Evolutionary conservation across 345 rosid genomes (phyloP), one percentile per base, ranked within the genome.

Genomic region (Limnanthes douglasii): DNA sequence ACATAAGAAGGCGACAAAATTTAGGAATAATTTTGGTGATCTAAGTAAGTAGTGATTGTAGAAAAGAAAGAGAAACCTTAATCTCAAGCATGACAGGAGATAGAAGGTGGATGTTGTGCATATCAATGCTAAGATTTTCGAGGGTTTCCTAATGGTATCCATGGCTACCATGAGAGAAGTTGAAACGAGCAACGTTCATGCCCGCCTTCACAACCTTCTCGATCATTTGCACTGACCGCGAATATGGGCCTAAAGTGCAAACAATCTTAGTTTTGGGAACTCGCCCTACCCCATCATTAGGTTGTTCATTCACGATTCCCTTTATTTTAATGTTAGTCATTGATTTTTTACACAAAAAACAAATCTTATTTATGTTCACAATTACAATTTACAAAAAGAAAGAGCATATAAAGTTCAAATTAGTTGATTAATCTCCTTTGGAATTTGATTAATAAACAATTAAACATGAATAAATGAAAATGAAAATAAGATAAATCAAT

Each of bases 101-200:
- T 24, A 73, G 72, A 46, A 65, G 68, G 61, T 75, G 77, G 3
- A 77, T 68, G 39, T 63, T 78, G 0, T 62, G 74, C 90, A 73
- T 73, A 11, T 83, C 80, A 12, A 21, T 38, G 42, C 62, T 68
- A 65, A 86, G 97, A 39, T 78, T 82, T 51, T 82, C 25, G 56
- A 86, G 61, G 38, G 90, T 78, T 56, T 63, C 97, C 56, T 73
- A 85, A 55, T 86, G 97, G 22, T 86, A 86, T 33, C 75, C 90
- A 18, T 82, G 95, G 24, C 88, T 78, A 10, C 97, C 97, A 18
- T 86, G 97, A 3, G 97, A 86, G 73, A 86, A 86, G 57, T 86
- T 86, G 90, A 86, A 86, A 21, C 97, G 93, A 33, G 90, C 95
- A 4, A 88, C 95, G 43, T 88, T 88, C 97, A 88, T 83, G 24